Conservation (phyloP, 371 early-diverging fungal genomes). For the Rhizomucor miehei region DNA sequence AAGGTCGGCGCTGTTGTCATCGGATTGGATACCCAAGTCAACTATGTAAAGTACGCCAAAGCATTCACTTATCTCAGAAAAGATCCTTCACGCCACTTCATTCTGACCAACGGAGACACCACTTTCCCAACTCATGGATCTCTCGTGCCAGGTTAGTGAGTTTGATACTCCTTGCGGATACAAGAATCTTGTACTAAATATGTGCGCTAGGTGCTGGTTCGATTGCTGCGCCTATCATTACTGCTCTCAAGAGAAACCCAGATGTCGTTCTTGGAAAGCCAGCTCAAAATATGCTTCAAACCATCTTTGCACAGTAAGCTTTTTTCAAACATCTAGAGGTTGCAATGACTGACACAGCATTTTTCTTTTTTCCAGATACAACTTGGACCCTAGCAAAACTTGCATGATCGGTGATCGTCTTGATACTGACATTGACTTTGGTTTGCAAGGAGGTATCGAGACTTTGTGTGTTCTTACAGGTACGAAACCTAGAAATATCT, state of each 20-base stretch:
- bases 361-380: constrained; percentile 43
- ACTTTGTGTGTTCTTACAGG: constrained; percentile 95
- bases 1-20: constrained; percentile 80
- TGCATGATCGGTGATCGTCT: constrained; percentile 98
- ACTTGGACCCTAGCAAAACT: constrained; percentile 75
- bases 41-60: constrained; percentile 87
- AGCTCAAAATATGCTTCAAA: constrained; percentile 86
- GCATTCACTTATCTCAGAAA: constrained; percentile 80
- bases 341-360: background rate
- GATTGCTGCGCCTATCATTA: constrained; percentile 70
- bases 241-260: constrained; percentile 73
- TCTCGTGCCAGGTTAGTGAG: constrained; percentile 74
- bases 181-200: background rate
- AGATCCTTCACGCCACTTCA: constrained; percentile 75
- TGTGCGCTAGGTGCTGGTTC: constrained; percentile 74
- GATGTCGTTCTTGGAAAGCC: constrained; percentile 91
- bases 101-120: constrained; percentile 92
- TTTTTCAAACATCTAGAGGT: background rate
- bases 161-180: no score
- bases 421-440: constrained; percentile 96
- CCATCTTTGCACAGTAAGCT: constrained; percentile 70
- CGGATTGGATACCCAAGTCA: constrained; percentile 87
- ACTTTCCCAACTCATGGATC: constrained; percentile 82
- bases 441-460: constrained; percentile 77
- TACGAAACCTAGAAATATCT: constrained; percentile 17